These are phyloP conservation scores for Smallanthus sonchifolius DNA, from an alignment of 129 eudicot genomes.

Conservation along the genomic window DNA sequence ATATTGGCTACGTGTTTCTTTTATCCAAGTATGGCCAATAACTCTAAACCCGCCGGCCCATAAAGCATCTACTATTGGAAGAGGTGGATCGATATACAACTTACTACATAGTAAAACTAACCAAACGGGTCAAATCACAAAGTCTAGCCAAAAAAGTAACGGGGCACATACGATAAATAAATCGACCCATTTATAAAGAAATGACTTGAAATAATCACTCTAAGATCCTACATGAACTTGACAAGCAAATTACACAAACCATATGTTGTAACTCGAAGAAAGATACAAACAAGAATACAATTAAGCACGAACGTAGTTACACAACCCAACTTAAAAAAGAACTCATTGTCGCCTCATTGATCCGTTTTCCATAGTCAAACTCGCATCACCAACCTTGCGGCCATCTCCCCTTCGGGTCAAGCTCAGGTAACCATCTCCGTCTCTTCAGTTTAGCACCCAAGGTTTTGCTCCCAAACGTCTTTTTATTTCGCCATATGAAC, in stretches of 20 bases:
- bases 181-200: neutral
- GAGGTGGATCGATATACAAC: slow-evolving; percentile 24
- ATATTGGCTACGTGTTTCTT: no score
- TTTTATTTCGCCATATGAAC: slow-evolving; percentile 37
- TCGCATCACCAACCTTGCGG: slow-evolving; percentile 67
- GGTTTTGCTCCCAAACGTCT: neutral
- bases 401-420: slow-evolving; percentile 50
- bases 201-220: neutral
- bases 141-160: neutral
- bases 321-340: neutral
- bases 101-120: slow-evolving; percentile 17
- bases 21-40: no score
- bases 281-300: neutral
- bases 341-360: neutral
- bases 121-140: neutral
- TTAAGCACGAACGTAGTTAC: neutral
- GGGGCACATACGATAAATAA: neutral
- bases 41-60: slow-evolving; percentile 19
- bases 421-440: slow-evolving; percentile 37
- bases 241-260: neutral
- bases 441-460: slow-evolving; percentile 30
- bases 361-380: neutral
- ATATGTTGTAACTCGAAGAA: neutral
- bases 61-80: slow-evolving; percentile 39
- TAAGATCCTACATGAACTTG: neutral